Evolutionary conservation across 805 yeast genomes (phyloP).

Genomic region (Wickerhamomyces hampshirensis): DNA sequence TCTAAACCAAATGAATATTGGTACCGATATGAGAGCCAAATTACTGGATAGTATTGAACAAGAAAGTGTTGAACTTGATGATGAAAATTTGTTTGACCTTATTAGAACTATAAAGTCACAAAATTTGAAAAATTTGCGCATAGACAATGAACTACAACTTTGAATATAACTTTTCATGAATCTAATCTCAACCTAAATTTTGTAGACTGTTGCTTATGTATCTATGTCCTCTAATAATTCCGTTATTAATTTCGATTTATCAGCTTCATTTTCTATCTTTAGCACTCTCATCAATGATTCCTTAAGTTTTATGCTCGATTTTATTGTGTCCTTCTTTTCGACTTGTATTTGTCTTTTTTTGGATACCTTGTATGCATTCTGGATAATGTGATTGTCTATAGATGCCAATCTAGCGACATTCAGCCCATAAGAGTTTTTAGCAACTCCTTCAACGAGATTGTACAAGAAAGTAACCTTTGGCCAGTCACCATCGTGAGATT

Average conservation of each 20-base stretch:
- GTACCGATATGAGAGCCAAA: neutral
- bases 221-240: neutral
- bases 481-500: slow-evolving; percentile 29
- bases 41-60: neutral
- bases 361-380: slow-evolving; percentile 89
- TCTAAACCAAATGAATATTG: slow-evolving; percentile 1
- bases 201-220: neutral
- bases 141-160: neutral
- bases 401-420: slow-evolving; percentile 95
- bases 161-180: too few species aligned
- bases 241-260: slow-evolving; percentile 1
- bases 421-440: slow-evolving; percentile 93
- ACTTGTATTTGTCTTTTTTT: slow-evolving; percentile 62
- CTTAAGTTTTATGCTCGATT: neutral
- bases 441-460: slow-evolving; percentile 85
- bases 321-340: slow-evolving; percentile 10
- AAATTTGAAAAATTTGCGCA: neutral
- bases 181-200: too few species aligned
- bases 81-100: too few species aligned
- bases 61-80: neutral
- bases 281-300: slow-evolving; percentile 1
- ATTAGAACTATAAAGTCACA: neutral
- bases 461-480: slow-evolving; percentile 80
- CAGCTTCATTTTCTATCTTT: neutral
- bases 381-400: slow-evolving; percentile 80